Percentiles rank a stretch among this genome's conserved stretches.
Evolutionary conservation across 164 flowering plant species (phyloP).

Genomic region (Berberis thunbergii): DNA sequence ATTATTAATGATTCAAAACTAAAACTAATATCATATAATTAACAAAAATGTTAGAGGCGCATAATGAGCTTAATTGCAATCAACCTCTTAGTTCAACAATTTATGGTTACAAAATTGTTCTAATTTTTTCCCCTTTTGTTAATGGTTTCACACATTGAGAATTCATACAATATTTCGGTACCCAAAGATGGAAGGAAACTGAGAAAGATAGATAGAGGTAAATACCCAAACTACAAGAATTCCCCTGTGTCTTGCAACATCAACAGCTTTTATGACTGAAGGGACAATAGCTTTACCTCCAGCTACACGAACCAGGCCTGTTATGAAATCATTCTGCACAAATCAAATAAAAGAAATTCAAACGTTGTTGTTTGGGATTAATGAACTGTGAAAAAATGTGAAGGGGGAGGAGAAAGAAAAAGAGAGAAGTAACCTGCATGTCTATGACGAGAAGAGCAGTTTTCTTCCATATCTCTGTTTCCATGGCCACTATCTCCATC

Average conservation of each 20-base stretch:
- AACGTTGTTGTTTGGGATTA: background rate
- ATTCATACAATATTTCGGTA: too few relatives aligned
- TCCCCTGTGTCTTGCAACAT: conserved; percentile 57
- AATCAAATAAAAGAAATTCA: conserved; percentile 3
- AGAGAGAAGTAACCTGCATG: conserved; percentile 58
- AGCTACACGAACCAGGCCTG: conserved; percentile 29
- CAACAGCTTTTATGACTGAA: conserved; percentile 57
- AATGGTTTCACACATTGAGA: background rate
- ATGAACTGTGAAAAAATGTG: background rate
- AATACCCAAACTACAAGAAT: conserved; percentile 69
- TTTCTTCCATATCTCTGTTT: conserved; percentile 29
- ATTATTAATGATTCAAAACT: too few relatives aligned
- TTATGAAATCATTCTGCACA: conserved; percentile 71
- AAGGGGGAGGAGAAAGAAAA: background rate
- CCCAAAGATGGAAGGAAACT: too few relatives aligned
- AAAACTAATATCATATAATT: too few relatives aligned
- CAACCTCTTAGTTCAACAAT: too few relatives aligned
- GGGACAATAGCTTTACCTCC: conserved; percentile 73
- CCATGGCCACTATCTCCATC: background rate
- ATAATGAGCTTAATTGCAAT: too few relatives aligned
- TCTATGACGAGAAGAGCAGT: conserved; percentile 78
- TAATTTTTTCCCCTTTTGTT: too few relatives aligned
- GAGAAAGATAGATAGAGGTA: background rate
- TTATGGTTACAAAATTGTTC: too few relatives aligned
- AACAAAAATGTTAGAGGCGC: too few relatives aligned